Conservation (phyloP, 73 alveolate species). For the Blepharisma stoltei region DNA sequence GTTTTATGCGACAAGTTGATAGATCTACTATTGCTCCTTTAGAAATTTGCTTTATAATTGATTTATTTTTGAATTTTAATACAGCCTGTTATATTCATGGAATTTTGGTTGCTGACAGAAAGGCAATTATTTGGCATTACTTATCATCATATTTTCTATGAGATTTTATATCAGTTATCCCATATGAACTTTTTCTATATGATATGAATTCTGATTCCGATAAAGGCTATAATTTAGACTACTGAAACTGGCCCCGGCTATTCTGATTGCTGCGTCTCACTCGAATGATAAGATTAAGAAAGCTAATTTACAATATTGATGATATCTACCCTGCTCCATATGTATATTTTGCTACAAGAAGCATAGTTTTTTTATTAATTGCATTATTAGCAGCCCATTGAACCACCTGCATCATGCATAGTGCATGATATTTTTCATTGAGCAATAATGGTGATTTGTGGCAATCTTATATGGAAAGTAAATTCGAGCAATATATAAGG, state of each 20-base stretch:
- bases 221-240: neutral
- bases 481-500: conserved; percentile 42
- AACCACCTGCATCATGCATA: conserved; percentile 58
- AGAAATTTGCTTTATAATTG: conserved; percentile 28
- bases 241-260: conserved; percentile 45
- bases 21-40: neutral
- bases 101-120: neutral
- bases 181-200: conserved; percentile 50
- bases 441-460: conserved; percentile 8
- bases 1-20: too few relatives aligned
- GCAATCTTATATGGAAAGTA: conserved; percentile 34
- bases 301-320: conserved; percentile 61
- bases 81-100: conserved; percentile 13
- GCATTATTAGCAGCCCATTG: conserved; percentile 43
- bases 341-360: conserved; percentile 1
- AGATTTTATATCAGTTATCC: conserved; percentile 61
- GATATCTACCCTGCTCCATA: conserved; percentile 49
- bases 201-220: neutral
- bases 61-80: neutral
- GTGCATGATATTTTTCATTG: conserved; percentile 36
- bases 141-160: conserved; percentile 26
- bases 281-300: conserved; percentile 57
- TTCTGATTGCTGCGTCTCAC: conserved; percentile 53
- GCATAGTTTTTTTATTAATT: conserved; percentile 24
- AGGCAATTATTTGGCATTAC: neutral